phyloP scores from a whole-genome alignment of 768 basidiomycete species.

The Suillus tomentosus region DNA sequence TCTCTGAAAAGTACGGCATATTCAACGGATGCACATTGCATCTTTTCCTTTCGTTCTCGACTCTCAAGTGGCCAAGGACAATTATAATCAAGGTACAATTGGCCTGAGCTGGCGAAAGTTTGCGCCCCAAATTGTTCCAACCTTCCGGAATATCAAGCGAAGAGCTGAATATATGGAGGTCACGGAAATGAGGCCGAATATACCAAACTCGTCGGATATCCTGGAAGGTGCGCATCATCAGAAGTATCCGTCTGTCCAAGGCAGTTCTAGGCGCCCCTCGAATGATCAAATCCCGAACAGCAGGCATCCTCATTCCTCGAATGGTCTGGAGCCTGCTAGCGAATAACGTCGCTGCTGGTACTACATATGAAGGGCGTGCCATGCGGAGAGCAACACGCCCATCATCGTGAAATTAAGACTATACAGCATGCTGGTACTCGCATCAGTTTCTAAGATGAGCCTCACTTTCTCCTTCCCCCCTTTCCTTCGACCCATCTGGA shows the following conservation, averaged over 20 bases:
- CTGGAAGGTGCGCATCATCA: neutral
- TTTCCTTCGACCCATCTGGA: neutral
- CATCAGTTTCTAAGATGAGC: neutral
- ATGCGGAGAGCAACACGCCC: neutral
- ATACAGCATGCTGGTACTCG: neutral
- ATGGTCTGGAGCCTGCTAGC: neutral
- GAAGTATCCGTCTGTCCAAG: neutral
- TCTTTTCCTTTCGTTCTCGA: neutral
- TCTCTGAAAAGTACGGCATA: neutral
- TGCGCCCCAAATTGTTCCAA: too few relatives aligned
- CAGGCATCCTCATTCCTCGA: neutral
- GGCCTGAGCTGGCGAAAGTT: too few relatives aligned
- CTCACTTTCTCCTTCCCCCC: neutral
- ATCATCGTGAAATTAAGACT: neutral
- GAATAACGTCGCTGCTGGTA: neutral
- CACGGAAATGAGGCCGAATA: slow-evolving; percentile 1
- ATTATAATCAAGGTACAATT: neutral
- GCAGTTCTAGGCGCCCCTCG: neutral
- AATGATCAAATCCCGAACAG: neutral
- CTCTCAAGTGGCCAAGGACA: neutral
- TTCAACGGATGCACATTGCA: neutral
- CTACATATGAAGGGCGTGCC: neutral
- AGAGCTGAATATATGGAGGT: neutral
- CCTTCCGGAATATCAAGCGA: neutral
- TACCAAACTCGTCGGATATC: neutral